A percentile compares a stretch with the other conserved stretches of the same genome.
Conservation (phyloP, 805 yeast genomes). For the Suhomyces sp. region DNA sequence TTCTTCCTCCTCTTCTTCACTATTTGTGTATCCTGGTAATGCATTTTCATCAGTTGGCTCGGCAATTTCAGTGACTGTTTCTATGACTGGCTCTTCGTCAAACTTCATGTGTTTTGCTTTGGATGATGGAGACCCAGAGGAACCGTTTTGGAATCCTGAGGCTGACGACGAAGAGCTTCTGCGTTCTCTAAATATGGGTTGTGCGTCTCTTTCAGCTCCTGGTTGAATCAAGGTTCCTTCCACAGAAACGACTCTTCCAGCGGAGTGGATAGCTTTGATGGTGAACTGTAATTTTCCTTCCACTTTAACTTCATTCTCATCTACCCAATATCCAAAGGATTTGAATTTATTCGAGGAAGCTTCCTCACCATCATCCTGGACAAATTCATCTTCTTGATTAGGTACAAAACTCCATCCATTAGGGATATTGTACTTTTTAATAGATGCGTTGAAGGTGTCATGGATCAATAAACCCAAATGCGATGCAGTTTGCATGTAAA, state of each 20-base stretch:
- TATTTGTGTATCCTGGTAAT: conserved; percentile 18
- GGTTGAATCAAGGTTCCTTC: conserved; percentile 81
- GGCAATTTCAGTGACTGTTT: conserved; percentile 13
- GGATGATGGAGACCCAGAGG: conserved; percentile 3
- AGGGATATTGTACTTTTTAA: conserved; percentile 85
- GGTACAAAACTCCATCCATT: conserved; percentile 81
- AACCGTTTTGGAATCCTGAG: conserved; percentile 11
- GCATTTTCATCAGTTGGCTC: conserved; percentile 17
- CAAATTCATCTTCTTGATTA: conserved; percentile 62
- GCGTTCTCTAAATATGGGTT: conserved; percentile 51
- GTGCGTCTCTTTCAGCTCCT: conserved; percentile 52
- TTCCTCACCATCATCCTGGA: conserved; percentile 11
- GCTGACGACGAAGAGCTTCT: conserved; percentile 23
- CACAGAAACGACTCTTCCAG: conserved; percentile 80
- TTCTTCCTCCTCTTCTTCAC: conserved; percentile 21
- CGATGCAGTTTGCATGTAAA: conserved; percentile 90
- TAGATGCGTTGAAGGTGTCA: conserved; percentile 93
- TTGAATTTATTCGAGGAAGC: conserved; percentile 31
- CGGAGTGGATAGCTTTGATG: conserved; percentile 67
- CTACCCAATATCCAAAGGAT: conserved; percentile 87
- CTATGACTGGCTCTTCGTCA: conserved; percentile 14
- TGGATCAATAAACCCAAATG: conserved; percentile 89
- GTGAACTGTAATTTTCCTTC: conserved; percentile 83
- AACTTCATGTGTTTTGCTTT: conserved; percentile 44
- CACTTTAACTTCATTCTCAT: conserved; percentile 66